phyloP scores from a whole-genome alignment of 2,329 filamentous ascomycete species.

The Dichotomopilus funicola region DNA sequence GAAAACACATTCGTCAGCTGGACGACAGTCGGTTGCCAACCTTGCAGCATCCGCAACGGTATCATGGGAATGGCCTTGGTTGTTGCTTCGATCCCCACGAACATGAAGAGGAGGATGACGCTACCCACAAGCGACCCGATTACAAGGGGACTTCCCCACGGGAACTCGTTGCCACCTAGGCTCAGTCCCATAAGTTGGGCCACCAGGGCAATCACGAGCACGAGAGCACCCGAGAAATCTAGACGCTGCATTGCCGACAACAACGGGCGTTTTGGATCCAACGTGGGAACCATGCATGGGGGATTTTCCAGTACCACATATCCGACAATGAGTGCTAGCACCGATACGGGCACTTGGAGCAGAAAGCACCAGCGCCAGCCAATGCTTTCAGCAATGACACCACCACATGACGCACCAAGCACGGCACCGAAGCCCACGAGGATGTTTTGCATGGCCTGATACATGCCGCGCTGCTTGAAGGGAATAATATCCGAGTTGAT shows the following conservation, averaged over 20 bases:
- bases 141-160: conserved; percentile 46
- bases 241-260: conserved; percentile 46
- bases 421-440: conserved; percentile 57
- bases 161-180: conserved; percentile 48
- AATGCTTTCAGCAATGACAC: conserved; percentile 55
- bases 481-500: conserved; percentile 60
- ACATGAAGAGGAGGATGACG: conserved; percentile 36
- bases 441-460: conserved; percentile 55
- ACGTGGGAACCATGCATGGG: conserved; percentile 45
- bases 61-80: conserved; percentile 48
- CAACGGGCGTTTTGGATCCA: conserved; percentile 38
- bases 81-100: conserved; percentile 43
- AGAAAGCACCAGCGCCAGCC: conserved; percentile 65
- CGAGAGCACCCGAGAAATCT: conserved; percentile 50
- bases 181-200: conserved; percentile 50
- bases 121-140: conserved; percentile 40
- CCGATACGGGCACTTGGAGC: conserved; percentile 54
- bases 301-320: conserved; percentile 46
- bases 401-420: conserved; percentile 57
- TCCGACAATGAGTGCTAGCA: conserved; percentile 48
- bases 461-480: conserved; percentile 49
- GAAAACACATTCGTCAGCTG: conserved; percentile 55
- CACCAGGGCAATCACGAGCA: conserved; percentile 53
- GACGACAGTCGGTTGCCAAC: conserved; percentile 46
- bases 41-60: conserved; percentile 50